Evolutionary conservation across 2,329 filamentous ascomycete species (phyloP), one percentile per base, ranked within the genome.

Genomic region (Fusarium goolgardi): DNA sequence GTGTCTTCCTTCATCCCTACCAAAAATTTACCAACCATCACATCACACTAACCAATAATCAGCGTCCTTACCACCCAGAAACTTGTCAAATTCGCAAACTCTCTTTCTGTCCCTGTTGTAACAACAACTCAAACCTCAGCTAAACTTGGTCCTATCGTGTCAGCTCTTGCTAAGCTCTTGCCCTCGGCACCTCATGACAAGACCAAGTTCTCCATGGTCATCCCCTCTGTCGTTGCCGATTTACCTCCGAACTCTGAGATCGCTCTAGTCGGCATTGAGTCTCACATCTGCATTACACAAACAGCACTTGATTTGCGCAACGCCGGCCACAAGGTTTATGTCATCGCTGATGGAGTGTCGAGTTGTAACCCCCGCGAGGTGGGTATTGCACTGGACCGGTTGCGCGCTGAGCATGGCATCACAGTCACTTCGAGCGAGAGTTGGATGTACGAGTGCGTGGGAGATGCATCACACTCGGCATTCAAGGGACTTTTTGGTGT

Each of bases 211-310:
- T 93, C 89, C 76, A 98, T 98, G 94, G 85, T 88, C 77, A 88
- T 91, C 3, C 91, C 93, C 0, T 84, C 90, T 39, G 82, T 97
- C 43, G 81, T 84, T 27, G 67, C 71, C 65, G 34, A 72, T 45
- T 71, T 80, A 21, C 65, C 75, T 1, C 73, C 78, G 1, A 76
- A 75, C 1, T 81, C 86, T 23, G 86, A 90, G 72, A 86, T 93
- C 54, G 90, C 92, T 56, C 88, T 98, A 66, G 90, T 97, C 18
- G 95, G 95, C 37, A 97, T 98, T 76, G 95, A 98, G 81, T 88
- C 88, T 40, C 95, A 98, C 80, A 96, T 98, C 77, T 98, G 95
- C 83, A 89, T 98, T 31, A 94, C 93, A 63, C 95, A 98, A 84
- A 97, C 95, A 41, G 88, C 92, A 18, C 84, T 97, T 41, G 95